Evolutionary conservation across 2,329 filamentous ascomycete genomes (phyloP).

Genomic region (Coleophoma cylindrospora): DNA sequence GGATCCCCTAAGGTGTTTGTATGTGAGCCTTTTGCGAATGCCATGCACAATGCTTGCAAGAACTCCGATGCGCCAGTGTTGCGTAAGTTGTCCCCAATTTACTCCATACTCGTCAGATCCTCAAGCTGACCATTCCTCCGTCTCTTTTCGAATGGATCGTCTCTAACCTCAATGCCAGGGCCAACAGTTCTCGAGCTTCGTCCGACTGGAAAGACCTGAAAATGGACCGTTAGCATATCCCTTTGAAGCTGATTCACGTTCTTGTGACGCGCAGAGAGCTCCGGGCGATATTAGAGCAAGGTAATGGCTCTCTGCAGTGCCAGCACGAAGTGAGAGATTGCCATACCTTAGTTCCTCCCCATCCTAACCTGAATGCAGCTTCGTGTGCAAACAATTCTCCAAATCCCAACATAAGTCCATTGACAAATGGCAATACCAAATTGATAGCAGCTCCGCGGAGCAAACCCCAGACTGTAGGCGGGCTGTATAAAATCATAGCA

Average conservation of each 20-base stretch:
- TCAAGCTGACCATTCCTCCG: conserved; percentile 44
- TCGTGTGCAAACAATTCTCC: conserved; percentile 97
- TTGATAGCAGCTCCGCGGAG: conserved; percentile 91
- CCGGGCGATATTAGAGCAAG: not conserved
- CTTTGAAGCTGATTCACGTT: not conserved
- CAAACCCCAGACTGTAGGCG: conserved; percentile 82
- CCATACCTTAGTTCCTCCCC: conserved; percentile 87
- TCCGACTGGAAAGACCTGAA: conserved; percentile 24
- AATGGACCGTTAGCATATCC: not conserved
- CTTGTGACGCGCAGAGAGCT: too few relatives aligned
- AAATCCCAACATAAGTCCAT: conserved; percentile 97
- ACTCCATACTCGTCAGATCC: conserved; percentile 57
- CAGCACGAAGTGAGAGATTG: not conserved
- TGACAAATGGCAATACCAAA: conserved; percentile 89
- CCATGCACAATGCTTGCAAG: not conserved
- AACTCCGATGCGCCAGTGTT: conserved; percentile 19
- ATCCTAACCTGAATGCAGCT: conserved; percentile 86
- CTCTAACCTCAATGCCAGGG: conserved; percentile 75
- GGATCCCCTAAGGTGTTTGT: too few relatives aligned
- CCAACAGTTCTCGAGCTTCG: conserved; percentile 54
- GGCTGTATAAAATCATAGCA: conserved; percentile 79
- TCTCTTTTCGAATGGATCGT: conserved; percentile 46
- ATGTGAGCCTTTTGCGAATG: too few relatives aligned
- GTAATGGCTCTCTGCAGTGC: not conserved
- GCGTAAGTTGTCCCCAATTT: conserved; percentile 8